These are phyloP conservation scores for Ogataea hybrid DNA, from an alignment of 1,139 yeast species.

Conservation along the genomic window DNA sequence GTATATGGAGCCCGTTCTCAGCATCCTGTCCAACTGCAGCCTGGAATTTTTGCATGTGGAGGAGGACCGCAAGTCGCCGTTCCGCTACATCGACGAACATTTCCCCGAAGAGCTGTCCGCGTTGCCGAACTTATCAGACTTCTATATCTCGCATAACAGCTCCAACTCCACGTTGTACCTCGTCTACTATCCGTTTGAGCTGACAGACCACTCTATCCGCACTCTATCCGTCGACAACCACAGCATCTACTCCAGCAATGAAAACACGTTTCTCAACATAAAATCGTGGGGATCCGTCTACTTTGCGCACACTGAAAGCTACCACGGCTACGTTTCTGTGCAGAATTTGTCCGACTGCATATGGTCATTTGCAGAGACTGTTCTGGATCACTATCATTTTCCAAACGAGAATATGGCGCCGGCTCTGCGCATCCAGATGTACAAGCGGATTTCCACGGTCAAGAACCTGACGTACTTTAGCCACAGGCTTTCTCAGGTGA, in stretches of 20 bases:
- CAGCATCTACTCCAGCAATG: constrained; percentile 16
- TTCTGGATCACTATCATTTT: constrained; percentile 21
- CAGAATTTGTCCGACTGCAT: constrained; percentile 21
- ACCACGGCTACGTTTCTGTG: not conserved
- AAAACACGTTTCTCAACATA: constrained; percentile 20
- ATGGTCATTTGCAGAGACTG: constrained; percentile 24
- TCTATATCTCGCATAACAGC: constrained; percentile 12
- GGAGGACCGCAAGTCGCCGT: not conserved
- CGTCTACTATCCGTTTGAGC: constrained; percentile 24
- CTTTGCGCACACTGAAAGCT: constrained; percentile 20
- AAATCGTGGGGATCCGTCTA: constrained; percentile 27
- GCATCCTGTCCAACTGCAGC: constrained; percentile 53
- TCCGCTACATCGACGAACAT: constrained; percentile 16
- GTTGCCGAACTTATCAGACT: constrained; percentile 20
- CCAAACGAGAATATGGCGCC: constrained; percentile 28
- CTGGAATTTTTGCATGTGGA: constrained; percentile 40
- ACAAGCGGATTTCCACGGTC: constrained; percentile 21
- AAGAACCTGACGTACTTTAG: constrained; percentile 23
- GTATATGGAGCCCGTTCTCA: constrained; percentile 44
- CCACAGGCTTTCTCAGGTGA: constrained; percentile 13
- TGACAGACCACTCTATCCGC: constrained; percentile 19
- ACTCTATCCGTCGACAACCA: constrained; percentile 15
- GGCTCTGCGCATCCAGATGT: constrained; percentile 21
- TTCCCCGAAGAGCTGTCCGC: constrained; percentile 24
- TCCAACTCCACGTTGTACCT: constrained; percentile 15